A percentile compares a stretch with the other conserved stretches of the same genome.
Conservation (phyloP, 2,329 filamentous ascomycete genomes). For the Ceratocystis cacaofunesta region DNA sequence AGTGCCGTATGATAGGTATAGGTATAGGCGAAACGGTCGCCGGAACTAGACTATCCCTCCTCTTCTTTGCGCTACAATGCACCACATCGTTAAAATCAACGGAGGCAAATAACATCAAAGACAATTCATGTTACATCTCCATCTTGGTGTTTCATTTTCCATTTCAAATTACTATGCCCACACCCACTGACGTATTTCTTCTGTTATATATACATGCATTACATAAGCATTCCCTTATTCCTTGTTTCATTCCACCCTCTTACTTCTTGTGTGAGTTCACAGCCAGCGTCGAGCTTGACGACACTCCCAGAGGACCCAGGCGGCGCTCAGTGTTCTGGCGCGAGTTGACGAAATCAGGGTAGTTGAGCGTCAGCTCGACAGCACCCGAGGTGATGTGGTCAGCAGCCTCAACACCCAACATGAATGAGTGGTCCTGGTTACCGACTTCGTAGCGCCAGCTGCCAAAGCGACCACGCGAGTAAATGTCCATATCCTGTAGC, state of each 20-base stretch:
- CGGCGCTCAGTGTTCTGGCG: conserved; percentile 54
- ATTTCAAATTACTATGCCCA: too few species aligned
- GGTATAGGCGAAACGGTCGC: too few species aligned
- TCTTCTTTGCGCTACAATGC: too few species aligned
- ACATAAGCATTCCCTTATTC: not conserved
- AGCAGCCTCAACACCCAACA: conserved; percentile 86
- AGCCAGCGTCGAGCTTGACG: conserved; percentile 5
- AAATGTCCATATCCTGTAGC: conserved; percentile 81
- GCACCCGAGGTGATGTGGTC: conserved; percentile 82
- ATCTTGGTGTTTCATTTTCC: too few species aligned
- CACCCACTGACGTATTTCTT: not conserved
- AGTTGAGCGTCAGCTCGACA: conserved; percentile 86
- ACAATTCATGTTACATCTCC: too few species aligned
- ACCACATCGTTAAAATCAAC: too few species aligned
- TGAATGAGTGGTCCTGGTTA: conserved; percentile 96
- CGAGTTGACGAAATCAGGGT: conserved; percentile 87
- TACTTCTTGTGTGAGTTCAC: conserved; percentile 11
- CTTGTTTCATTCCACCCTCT: not conserved
- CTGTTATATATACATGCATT: not conserved
- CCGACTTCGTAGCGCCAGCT: conserved; percentile 95
- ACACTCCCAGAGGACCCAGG: conserved; percentile 24
- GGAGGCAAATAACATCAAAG: too few species aligned
- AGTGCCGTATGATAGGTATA: not conserved
- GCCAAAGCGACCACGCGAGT: conserved; percentile 90
- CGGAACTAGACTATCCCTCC: not conserved